Conservation (phyloP, 768 basidiomycete genomes). For the Suillus occidentalis region DNA sequence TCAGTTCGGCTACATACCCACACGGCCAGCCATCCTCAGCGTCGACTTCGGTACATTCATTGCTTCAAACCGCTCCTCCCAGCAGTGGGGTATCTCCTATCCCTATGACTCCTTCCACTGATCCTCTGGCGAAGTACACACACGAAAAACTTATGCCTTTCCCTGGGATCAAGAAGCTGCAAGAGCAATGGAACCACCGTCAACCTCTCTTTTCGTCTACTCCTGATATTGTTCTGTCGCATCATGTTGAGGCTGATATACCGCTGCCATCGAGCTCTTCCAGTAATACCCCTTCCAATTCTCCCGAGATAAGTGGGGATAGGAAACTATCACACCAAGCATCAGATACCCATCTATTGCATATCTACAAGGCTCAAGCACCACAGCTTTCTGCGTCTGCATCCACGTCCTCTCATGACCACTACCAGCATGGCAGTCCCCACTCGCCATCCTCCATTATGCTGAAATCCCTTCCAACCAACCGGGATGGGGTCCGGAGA, state of each 20-base stretch:
- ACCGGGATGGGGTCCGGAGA: slow-evolving; percentile 74
- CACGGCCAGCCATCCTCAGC: slow-evolving; percentile 66
- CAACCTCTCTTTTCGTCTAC: slow-evolving; percentile 49
- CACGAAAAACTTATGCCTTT: slow-evolving; percentile 85
- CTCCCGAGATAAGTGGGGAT: slow-evolving; percentile 54
- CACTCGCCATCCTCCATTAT: slow-evolving; percentile 38
- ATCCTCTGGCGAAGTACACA: slow-evolving; percentile 66
- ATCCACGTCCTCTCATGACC: slow-evolving; percentile 53
- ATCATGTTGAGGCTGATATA: slow-evolving; percentile 44
- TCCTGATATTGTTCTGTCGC: slow-evolving; percentile 46
- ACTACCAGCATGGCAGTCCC: slow-evolving; percentile 39
- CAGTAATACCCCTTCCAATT: slow-evolving; percentile 48
- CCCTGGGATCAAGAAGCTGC: slow-evolving; percentile 80
- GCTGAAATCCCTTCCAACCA: slow-evolving; percentile 61
- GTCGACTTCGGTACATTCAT: slow-evolving; percentile 59
- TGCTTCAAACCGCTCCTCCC: slow-evolving; percentile 53
- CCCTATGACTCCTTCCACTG: slow-evolving; percentile 69
- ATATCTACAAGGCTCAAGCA: slow-evolving; percentile 49
- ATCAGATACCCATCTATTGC: slow-evolving; percentile 64
- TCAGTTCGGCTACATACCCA: slow-evolving; percentile 34
- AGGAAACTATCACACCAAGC: slow-evolving; percentile 66
- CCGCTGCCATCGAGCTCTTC: slow-evolving; percentile 49
- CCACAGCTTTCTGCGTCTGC: slow-evolving; percentile 42
- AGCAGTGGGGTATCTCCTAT: slow-evolving; percentile 73
- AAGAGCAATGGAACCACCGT: slow-evolving; percentile 64